Base-by-base conservation (phyloP, 257 asterid genomes). In the Nemophila menziesii region DNA sequence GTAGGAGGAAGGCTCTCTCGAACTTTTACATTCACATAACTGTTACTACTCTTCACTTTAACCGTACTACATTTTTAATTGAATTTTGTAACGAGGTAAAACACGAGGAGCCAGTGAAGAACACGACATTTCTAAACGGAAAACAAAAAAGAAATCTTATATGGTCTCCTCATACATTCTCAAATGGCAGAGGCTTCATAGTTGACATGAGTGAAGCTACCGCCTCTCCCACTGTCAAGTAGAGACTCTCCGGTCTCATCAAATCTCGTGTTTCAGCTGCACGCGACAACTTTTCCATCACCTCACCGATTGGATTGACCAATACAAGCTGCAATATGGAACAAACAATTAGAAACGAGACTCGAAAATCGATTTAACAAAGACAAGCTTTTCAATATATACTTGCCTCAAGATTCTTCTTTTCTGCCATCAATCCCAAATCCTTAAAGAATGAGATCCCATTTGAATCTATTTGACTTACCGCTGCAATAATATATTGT, bases 201-300 rank as follows among this genome's bases (percentile, higher is more conserved):
- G 81, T 48, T 54, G 79, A 57, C 13, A 65, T 46, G 33, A 71
- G 94, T 27, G 72, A 59, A 63, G 74, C 20, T 5, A 86, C 75
- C 51, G 96, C 94, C 67, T 82, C 94, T 24, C 80, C 90, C 17
- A 82, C 79, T 22, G 96, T 82, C 78, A 86, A 77, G 75, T 79
- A 86, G 52, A 86, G 67, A 44, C 58, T 46, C 48, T 74, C 93
- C 7, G 83, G 65, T 22, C 74, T 68, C 38, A 74, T 44, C 1
- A 79, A 42, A 34, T 70, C 84, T 47, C 61, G 65, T 6, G 63
- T 51, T 8, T 79, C 80, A 8, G 75, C 80, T 0, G 78, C 75
- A 1, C 74, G 56, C 23, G 60, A 82, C 65, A 86, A 29, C 33
- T 86, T 86, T 33, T 79, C 96, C 16, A 86, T 65, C 59, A 86